These are phyloP conservation scores for Eimeria sp. DNA, from an alignment of 169 alveolate genomes.

Conservation along the genomic window DNA sequence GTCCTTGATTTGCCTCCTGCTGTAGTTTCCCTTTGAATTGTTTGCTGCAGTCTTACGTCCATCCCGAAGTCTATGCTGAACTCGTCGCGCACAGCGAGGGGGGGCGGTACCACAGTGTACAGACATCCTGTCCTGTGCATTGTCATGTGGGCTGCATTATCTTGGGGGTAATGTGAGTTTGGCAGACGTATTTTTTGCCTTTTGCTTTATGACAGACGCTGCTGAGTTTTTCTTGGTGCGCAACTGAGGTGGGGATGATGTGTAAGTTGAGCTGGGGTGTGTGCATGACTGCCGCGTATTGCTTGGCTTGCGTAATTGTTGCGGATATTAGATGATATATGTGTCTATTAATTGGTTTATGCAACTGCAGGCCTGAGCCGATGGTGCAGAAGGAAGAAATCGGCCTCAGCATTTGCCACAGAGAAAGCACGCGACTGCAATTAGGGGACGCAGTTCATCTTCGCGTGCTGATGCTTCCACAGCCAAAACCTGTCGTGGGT, in stretches of 20 bases:
- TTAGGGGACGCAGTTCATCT: conserved; percentile 64
- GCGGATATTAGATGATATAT: too few species aligned
- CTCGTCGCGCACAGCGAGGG: conserved; percentile 5
- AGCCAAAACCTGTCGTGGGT: conserved; percentile 4
- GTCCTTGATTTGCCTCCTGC: not conserved
- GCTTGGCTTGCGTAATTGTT: too few species aligned
- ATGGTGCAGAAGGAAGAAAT: conserved; percentile 62
- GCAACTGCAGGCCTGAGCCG: conserved; percentile 74
- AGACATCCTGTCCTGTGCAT: conserved; percentile 9
- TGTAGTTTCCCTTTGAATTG: not conserved
- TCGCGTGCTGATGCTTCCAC: not conserved
- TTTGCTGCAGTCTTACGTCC: conserved; percentile 76
- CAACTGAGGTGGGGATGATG: not conserved
- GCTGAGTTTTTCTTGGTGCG: too few species aligned
- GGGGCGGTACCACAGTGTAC: conserved; percentile 13
- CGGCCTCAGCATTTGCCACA: conserved; percentile 82
- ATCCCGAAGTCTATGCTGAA: conserved; percentile 60
- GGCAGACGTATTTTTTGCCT: not conserved
- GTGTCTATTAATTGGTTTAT: too few species aligned
- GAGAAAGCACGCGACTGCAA: conserved; percentile 77
- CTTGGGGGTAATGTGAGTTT: conserved; percentile 44
- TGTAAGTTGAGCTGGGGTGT: not conserved
- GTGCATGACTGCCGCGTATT: not conserved
- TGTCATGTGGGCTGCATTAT: conserved; percentile 58
- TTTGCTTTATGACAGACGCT: too few species aligned